Evolutionary conservation across 495 filamentous ascomycete species (phyloP).

Genomic region (Annulohypoxylon stygium): DNA sequence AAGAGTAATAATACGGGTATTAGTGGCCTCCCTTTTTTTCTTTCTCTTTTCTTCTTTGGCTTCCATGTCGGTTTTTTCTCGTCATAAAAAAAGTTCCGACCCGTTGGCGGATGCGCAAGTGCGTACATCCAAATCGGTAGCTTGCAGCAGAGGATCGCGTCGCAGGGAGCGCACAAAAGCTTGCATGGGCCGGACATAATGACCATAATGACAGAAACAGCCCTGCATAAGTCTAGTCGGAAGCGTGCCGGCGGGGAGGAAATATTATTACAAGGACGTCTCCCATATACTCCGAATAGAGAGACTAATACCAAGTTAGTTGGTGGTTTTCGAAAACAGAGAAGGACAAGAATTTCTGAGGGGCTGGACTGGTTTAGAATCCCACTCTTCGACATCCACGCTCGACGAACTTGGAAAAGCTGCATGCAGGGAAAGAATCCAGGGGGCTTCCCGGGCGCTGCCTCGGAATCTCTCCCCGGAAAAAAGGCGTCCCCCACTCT

Average conservation of each 20-base stretch:
- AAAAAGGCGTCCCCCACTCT: conserved; percentile 37
- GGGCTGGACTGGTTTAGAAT: conserved; percentile 41
- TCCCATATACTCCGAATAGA: conserved; percentile 18
- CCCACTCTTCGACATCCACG: conserved; percentile 27
- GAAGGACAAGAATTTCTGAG: conserved; percentile 22
- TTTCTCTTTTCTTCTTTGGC: background rate
- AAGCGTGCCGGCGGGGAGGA: conserved; percentile 31
- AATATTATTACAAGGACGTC: conserved; percentile 36
- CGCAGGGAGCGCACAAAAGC: conserved; percentile 6
- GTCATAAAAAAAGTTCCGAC: conserved; percentile 34
- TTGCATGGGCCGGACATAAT: conserved; percentile 34
- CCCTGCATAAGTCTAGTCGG: conserved; percentile 30
- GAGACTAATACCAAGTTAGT: conserved; percentile 40
- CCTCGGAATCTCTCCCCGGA: conserved; percentile 46
- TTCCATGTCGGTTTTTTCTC: conserved; percentile 22
- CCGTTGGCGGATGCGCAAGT: conserved; percentile 25
- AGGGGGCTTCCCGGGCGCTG: conserved; percentile 37
- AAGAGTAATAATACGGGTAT: conserved; percentile 25
- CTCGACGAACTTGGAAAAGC: conserved; percentile 44
- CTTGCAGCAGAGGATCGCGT: conserved; percentile 36
- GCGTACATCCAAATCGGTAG: conserved; percentile 30
- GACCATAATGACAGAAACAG: conserved; percentile 30
- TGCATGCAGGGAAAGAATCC: conserved; percentile 25
- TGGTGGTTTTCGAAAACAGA: conserved; percentile 31
- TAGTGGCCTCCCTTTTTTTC: background rate